Evolutionary conservation across 1,139 yeast species (phyloP), one percentile per base, ranked within the genome.

Genomic region (Pichia kudriavzevii): DNA sequence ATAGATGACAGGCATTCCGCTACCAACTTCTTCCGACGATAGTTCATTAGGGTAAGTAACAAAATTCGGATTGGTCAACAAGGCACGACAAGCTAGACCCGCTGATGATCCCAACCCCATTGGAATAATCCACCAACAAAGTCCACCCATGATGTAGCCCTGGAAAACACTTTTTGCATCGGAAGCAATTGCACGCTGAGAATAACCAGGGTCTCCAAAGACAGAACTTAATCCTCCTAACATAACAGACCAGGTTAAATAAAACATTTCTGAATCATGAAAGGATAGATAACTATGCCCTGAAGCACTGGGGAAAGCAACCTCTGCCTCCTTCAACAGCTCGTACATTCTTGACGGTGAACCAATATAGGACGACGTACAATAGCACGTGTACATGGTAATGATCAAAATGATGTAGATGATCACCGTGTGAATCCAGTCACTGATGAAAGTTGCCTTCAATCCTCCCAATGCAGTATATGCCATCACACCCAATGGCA

Each of bases 261-360:
- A 45, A 44, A 30, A 52, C 40, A 33, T 55, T 51, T 34, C 52
- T 45, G 18, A 69, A 59, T 43, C 57, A 53, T 5, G 74, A 66
- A 37, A 63, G 55, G 47, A 69, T 63, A 3, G 75, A 69, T 31
- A 69, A 46, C 35, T 58, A 63, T 7, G 70, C 59, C 3, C 76
- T 74, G 19, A 61, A 60, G 43, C 59, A 9, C 67, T 59, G 8
- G 73, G 72, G 10, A 46, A 34, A 1, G 23, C 32, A 6, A 35
- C 35, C 16, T 53, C 50, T 4, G 60, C 58, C 28, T 50, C 50
- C 5, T 53, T 47, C 30, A 71, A 53, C 12, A 69, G 49, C 5
- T 67, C 71, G 54, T 61, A 66, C 63, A 71, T 61, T 39, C 53
- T 61, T 2, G 55, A 56, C 3, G 75, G 71, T 1, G 73, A 66